phyloP scores from a whole-genome alignment of 345 rosid species.

The Raphanus sativus region DNA sequence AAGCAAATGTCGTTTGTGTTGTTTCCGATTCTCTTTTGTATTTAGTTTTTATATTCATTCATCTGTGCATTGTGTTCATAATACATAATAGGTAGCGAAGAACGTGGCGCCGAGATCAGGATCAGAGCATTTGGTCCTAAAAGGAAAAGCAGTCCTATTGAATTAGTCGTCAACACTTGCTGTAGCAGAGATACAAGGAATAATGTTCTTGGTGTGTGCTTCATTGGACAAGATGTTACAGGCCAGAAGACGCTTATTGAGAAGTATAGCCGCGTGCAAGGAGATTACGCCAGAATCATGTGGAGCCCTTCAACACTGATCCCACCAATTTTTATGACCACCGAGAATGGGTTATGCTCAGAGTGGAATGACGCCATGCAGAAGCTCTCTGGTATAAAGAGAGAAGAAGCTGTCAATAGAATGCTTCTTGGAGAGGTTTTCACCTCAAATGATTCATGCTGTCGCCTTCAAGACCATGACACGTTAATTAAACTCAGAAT shows the following conservation, averaged over 20 bases:
- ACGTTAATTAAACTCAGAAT: constrained; percentile 69
- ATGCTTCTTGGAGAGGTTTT: constrained; percentile 84
- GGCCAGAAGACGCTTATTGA: constrained; percentile 57
- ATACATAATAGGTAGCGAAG: constrained; percentile 62
- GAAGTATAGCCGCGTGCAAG: constrained; percentile 60
- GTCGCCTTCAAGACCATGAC: constrained; percentile 66
- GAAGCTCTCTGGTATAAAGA: constrained; percentile 69
- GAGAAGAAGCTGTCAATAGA: constrained; percentile 60
- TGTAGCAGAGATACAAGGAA: constrained; percentile 61
- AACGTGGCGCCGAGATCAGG: constrained; percentile 63
- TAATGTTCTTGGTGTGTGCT: constrained; percentile 72
- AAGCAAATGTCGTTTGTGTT: constrained; percentile 10
- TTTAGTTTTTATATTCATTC: constrained; percentile 23
- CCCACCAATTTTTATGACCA: constrained; percentile 78
- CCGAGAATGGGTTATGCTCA: constrained; percentile 64
- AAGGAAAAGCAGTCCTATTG: constrained; percentile 53
- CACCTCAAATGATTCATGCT: constrained; percentile 54
- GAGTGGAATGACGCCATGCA: constrained; percentile 90
- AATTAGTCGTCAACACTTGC: constrained; percentile 70
- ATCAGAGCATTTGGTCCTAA: constrained; percentile 52
- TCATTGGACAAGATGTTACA: constrained; percentile 78
- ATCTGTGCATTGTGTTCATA: constrained; percentile 39
- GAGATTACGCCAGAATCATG: constrained; percentile 72
- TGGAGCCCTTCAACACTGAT: constrained; percentile 68
- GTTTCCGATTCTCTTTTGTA: neutral